Evolutionary conservation across 305 asterid species (phyloP).

Genomic region (Fraxinus velutina): DNA sequence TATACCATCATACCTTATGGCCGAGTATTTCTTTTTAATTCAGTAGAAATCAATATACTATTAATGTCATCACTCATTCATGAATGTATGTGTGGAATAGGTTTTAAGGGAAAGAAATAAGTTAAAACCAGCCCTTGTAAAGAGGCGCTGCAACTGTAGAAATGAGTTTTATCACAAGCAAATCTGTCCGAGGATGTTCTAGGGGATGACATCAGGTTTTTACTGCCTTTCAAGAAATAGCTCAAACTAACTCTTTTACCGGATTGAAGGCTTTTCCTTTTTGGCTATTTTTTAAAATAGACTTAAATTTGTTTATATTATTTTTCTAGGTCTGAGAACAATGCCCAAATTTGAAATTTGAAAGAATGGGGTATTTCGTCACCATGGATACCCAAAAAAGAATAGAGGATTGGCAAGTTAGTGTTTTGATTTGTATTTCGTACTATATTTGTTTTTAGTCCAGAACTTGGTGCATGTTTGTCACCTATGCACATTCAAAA

Average conservation of each 20-base stretch:
- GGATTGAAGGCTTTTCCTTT: background rate
- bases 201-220: constrained; percentile 94
- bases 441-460: too few relatives aligned
- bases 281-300: background rate
- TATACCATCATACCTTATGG: too few relatives aligned
- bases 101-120: too few relatives aligned
- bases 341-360: constrained; percentile 89
- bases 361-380: constrained; percentile 75
- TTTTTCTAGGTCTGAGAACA: constrained; percentile 77
- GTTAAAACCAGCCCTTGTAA: too few relatives aligned
- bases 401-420: constrained; percentile 43
- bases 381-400: constrained; percentile 94
- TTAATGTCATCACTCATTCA: too few relatives aligned
- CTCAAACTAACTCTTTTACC: background rate
- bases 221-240: constrained; percentile 1
- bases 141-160: constrained; percentile 42
- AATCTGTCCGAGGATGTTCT: constrained; percentile 96
- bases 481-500: too few relatives aligned
- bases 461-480: too few relatives aligned
- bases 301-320: constrained; percentile 6
- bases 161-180: constrained; percentile 94
- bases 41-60: too few relatives aligned
- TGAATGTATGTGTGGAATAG: too few relatives aligned
- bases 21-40: too few relatives aligned
- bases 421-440: too few relatives aligned